A percentile compares a stretch with the other conserved stretches of the same genome.
Evolutionary conservation across 2,329 filamentous ascomycete genomes (phyloP).

Genomic region (Gaeumannomyces sp.): DNA sequence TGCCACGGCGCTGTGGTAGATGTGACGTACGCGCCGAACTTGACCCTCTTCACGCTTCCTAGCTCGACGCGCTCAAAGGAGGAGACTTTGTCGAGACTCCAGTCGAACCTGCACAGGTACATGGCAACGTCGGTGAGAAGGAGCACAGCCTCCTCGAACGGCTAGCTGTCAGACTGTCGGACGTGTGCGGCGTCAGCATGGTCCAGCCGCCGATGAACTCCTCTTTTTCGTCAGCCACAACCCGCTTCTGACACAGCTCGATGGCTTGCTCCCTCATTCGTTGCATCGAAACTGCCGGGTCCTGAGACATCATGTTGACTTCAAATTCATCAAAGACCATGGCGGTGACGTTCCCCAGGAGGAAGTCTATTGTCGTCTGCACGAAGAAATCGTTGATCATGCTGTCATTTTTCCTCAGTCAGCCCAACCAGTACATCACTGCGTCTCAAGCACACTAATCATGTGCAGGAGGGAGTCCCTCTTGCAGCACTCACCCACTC

Average conservation of each 20-base stretch:
- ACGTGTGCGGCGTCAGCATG: constrained; percentile 66
- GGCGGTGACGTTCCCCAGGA: constrained; percentile 80
- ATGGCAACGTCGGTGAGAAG: constrained; percentile 78
- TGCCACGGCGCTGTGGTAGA: constrained; percentile 75
- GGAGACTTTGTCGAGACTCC: constrained; percentile 89
- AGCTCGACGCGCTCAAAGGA: constrained; percentile 85
- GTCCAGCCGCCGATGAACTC: constrained; percentile 89
- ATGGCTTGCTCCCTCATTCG: constrained; percentile 85
- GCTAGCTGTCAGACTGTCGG: constrained; percentile 64
- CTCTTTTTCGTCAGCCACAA: constrained; percentile 75
- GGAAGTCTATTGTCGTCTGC: constrained; percentile 89
- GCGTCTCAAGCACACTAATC: neutral
- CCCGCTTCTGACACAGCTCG: constrained; percentile 79
- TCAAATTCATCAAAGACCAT: constrained; percentile 92
- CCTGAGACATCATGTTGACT: constrained; percentile 83
- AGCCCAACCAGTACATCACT: constrained; percentile 13
- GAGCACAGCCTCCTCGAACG: constrained; percentile 84
- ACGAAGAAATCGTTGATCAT: constrained; percentile 98
- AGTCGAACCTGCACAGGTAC: constrained; percentile 89
- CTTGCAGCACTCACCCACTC: constrained; percentile 47
- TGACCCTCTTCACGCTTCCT: constrained; percentile 64
- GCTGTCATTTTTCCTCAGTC: constrained; percentile 42
- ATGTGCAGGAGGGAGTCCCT: neutral
- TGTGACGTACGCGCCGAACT: constrained; percentile 83
- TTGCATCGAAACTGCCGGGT: constrained; percentile 80